A percentile compares a stretch with the other conserved stretches of the same genome.
Evolutionary conservation across 371 early-diverging fungal species (phyloP).

Genomic region (Dentiscutata heterogama): DNA sequence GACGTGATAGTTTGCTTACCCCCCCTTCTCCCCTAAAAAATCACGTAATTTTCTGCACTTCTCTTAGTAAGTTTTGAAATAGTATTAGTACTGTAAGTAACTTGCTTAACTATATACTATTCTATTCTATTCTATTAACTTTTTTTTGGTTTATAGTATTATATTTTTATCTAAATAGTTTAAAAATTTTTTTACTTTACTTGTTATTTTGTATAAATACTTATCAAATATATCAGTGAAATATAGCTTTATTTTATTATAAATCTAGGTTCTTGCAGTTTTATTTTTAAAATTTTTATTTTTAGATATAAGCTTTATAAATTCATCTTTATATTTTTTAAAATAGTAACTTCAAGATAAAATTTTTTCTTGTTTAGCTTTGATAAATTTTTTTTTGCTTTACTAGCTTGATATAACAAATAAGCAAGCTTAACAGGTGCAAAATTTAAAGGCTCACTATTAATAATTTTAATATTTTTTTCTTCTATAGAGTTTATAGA

Average conservation of each 20-base stretch:
- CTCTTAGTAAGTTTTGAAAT: slow-evolving; percentile 43
- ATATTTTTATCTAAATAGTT: background rate
- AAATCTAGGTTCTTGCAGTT: slow-evolving; percentile 20
- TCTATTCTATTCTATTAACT: background rate
- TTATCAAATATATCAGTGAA: slow-evolving; percentile 12
- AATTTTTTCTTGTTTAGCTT: slow-evolving; percentile 35
- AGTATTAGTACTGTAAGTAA: slow-evolving; percentile 24
- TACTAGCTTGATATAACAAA: slow-evolving; percentile 18
- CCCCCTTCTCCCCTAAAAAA: too few relatives aligned
- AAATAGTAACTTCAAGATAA: slow-evolving; percentile 38
- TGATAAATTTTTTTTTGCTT: background rate
- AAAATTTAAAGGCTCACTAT: background rate
- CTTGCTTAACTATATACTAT: slow-evolving; percentile 12
- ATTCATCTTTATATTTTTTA: slow-evolving; percentile 16
- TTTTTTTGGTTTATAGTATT: slow-evolving; percentile 32
- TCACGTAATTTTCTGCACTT: too few relatives aligned
- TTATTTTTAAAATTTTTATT: slow-evolving; percentile 38
- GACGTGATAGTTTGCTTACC: too few relatives aligned
- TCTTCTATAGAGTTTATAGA: background rate
- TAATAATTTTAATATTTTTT: background rate
- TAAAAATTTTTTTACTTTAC: slow-evolving; percentile 22
- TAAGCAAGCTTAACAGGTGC: background rate
- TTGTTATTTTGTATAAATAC: slow-evolving; percentile 20
- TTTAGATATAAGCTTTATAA: slow-evolving; percentile 17
- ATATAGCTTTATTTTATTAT: slow-evolving; percentile 38